These are phyloP conservation scores for Erythrophleum fordii DNA, from an alignment of 306 rosid species.

Conservation along the genomic window DNA sequence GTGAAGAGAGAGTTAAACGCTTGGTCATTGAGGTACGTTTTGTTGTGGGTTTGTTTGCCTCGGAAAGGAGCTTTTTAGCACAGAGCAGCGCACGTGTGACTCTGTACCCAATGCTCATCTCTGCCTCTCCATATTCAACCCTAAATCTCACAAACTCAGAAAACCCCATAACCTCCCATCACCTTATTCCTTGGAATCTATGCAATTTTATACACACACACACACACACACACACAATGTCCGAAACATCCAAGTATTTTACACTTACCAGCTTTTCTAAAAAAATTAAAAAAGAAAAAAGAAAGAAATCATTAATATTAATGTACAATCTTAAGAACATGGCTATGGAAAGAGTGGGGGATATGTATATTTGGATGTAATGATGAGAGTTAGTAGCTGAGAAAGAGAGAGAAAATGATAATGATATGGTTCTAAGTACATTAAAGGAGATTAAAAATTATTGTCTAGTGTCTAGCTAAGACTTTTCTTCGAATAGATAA, in stretches of 20 bases:
- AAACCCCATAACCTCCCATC: slow-evolving; percentile 47
- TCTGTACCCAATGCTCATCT: slow-evolving; percentile 74
- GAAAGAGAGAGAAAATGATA: slow-evolving; percentile 36
- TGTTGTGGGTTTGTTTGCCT: slow-evolving; percentile 78
- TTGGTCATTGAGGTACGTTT: slow-evolving; percentile 58
- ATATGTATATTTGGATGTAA: slow-evolving; percentile 44
- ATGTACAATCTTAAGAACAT: slow-evolving; percentile 31
- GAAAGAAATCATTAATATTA: not conserved
- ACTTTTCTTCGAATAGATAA: slow-evolving; percentile 35
- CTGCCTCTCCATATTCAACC: slow-evolving; percentile 59
- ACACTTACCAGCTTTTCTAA: not conserved
- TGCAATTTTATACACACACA: slow-evolving; percentile 32
- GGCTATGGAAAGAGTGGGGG: slow-evolving; percentile 31
- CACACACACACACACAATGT: not conserved
- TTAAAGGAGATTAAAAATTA: slow-evolving; percentile 41
- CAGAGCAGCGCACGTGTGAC: slow-evolving; percentile 92
- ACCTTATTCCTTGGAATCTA: slow-evolving; percentile 43
- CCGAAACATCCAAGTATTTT: not conserved
- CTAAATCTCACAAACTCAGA: slow-evolving; percentile 49
- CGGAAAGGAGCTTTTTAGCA: slow-evolving; percentile 71
- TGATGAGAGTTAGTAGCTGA: slow-evolving; percentile 50
- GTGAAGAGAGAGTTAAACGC: slow-evolving; percentile 46
- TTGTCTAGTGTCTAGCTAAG: slow-evolving; percentile 40
- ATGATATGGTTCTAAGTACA: slow-evolving; percentile 39
- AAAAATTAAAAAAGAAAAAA: not conserved